These are phyloP conservation scores for Nemania sp. DNA, from an alignment of 2,329 filamentous ascomycete genomes.

Conservation along the genomic window DNA sequence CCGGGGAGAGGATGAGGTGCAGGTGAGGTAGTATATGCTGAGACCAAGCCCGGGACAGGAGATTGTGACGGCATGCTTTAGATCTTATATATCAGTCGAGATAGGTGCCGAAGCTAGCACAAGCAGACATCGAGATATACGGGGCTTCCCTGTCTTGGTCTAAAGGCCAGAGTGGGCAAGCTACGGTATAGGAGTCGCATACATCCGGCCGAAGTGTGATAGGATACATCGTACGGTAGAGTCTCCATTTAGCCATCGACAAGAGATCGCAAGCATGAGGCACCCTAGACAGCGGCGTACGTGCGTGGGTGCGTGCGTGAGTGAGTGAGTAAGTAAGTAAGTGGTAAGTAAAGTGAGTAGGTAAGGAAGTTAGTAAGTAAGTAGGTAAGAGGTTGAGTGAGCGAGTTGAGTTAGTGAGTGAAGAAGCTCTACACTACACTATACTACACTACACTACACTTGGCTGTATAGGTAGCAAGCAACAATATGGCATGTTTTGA, in stretches of 20 bases:
- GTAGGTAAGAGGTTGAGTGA: too few relatives aligned
- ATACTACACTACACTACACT: too few relatives aligned
- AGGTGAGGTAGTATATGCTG: constrained; percentile 1
- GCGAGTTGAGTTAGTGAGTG: constrained; percentile 4
- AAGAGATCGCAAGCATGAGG: constrained; percentile 21
- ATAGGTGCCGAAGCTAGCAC: constrained; percentile 22
- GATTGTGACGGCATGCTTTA: constrained; percentile 33
- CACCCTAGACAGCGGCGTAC: constrained; percentile 30
- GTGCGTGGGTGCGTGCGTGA: constrained; percentile 2
- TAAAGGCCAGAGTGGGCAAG: constrained; percentile 33
- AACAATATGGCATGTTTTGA: constrained; percentile 9
- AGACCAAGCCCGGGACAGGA: constrained; percentile 20
- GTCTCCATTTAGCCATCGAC: constrained; percentile 32
- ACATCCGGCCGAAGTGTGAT: constrained; percentile 19
- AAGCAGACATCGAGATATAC: constrained; percentile 31
- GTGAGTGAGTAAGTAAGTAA: too few relatives aligned
- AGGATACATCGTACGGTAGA: constrained; percentile 28
- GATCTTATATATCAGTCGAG: constrained; percentile 33
- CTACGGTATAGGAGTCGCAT: constrained; percentile 25
- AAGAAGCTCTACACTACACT: constrained; percentile 13
- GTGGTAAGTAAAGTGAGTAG: constrained; percentile 3
- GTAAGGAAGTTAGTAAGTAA: constrained; percentile 17
- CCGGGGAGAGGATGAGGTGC: constrained; percentile 1
- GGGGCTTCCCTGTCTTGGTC: constrained; percentile 34
- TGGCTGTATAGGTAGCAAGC: constrained; percentile 2